A percentile compares a stretch with the other conserved stretches of the same genome.
These are phyloP conservation scores for Fistulinella staudtii DNA, from an alignment of 1,284 basidiomycete species.

Conservation along the genomic window DNA sequence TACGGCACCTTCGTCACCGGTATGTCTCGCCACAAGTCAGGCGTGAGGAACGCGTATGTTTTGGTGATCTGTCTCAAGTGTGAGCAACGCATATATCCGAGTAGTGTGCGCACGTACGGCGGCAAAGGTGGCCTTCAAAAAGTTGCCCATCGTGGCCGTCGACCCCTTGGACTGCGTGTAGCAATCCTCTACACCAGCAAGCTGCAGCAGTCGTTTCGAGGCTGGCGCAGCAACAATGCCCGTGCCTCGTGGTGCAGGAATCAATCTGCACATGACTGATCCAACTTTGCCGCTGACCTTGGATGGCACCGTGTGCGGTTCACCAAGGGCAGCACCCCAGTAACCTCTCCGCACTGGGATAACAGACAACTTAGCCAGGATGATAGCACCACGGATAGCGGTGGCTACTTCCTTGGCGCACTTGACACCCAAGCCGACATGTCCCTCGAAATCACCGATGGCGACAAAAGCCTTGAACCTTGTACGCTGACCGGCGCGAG, in stretches of 20 bases:
- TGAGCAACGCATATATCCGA: background rate
- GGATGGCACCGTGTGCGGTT: constrained; percentile 98
- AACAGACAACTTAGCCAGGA: constrained; percentile 93
- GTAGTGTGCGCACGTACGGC: constrained; percentile 59
- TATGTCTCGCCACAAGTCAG: constrained; percentile 97
- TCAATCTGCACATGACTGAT: constrained; percentile 98
- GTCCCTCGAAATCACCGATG: constrained; percentile 97
- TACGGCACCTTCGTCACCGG: constrained; percentile 85
- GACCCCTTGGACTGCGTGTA: constrained; percentile 98
- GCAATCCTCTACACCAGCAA: constrained; percentile 94
- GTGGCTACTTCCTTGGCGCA: constrained; percentile 99
- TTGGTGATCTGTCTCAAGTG: constrained; percentile 72
- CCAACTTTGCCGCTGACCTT: constrained; percentile 99
- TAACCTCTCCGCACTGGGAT: constrained; percentile 97
- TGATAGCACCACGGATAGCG: constrained; percentile 98
- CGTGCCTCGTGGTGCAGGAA: constrained; percentile 97
- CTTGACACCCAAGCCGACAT: constrained; percentile 99
- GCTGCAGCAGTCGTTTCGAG: constrained; percentile 94
- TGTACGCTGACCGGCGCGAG: constrained; percentile 98
- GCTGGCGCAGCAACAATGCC: constrained; percentile 99
- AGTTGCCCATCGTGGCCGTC: constrained; percentile 99
- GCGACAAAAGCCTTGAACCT: constrained; percentile 99
- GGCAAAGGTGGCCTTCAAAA: constrained; percentile 98
- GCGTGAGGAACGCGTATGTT: constrained; percentile 97
- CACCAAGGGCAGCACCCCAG: constrained; percentile 98